These are phyloP conservation scores for Phylloporus sp. DNA, from an alignment of 768 basidiomycete genomes.

Conservation along the genomic window DNA sequence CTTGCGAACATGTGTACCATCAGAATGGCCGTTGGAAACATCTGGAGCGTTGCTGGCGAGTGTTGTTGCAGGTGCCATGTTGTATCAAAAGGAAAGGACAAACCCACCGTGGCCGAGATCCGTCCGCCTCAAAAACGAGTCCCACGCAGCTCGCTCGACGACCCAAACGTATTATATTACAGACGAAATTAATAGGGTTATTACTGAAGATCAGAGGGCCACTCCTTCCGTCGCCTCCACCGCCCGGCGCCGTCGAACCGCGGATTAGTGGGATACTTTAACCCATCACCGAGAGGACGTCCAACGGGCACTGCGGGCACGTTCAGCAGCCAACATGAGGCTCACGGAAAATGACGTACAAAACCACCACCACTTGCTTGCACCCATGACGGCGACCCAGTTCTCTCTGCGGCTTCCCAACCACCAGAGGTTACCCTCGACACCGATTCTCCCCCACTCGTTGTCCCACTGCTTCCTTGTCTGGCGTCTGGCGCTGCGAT, in stretches of 20 bases:
- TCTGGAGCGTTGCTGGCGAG: not conserved
- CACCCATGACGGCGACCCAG: conserved; percentile 86
- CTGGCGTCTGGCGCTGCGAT: conserved; percentile 46
- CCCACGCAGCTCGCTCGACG: not conserved
- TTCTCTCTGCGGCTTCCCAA: conserved; percentile 54
- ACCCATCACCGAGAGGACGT: conserved; percentile 51
- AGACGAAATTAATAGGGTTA: not conserved
- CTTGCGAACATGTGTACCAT: conserved; percentile 11
- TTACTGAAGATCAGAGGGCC: conserved; percentile 66
- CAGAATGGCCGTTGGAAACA: conserved; percentile 13
- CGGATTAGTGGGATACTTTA: conserved; percentile 64
- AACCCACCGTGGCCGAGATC: conserved; percentile 20
- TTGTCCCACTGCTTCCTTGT: conserved; percentile 56
- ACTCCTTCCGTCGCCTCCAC: conserved; percentile 62
- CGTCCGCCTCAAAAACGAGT: too few relatives aligned
- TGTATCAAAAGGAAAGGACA: too few relatives aligned
- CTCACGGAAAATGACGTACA: conserved; percentile 47
- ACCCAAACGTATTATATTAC: not conserved
- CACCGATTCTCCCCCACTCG: conserved; percentile 75
- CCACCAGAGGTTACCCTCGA: conserved; percentile 89
- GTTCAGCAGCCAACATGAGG: not conserved
- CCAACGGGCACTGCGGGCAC: conserved; percentile 45
- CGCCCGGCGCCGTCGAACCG: conserved; percentile 68
- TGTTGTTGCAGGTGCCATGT: conserved; percentile 26
- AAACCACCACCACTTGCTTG: conserved; percentile 65